These are phyloP conservation scores for Cajanus cajan DNA, from an alignment of 306 rosid species.

Conservation along the genomic window DNA sequence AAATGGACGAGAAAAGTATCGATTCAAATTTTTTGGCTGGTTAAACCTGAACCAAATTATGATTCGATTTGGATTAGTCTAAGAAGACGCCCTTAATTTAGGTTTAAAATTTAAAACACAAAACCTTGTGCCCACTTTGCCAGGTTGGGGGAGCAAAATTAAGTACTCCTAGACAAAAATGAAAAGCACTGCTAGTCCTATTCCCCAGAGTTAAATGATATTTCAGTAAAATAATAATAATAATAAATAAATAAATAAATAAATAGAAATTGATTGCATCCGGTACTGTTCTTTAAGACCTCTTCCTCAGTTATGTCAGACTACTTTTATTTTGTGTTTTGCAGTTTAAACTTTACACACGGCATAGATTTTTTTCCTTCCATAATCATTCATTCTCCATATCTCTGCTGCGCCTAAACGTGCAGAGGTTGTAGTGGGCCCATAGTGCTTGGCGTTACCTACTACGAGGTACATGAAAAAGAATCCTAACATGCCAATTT, in stretches of 20 bases:
- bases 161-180: conserved; percentile 10
- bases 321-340: conserved; percentile 11
- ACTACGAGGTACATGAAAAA: conserved; percentile 32
- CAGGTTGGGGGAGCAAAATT: background rate
- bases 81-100: background rate
- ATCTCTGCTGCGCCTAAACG: conserved; percentile 22
- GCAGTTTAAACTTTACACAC: conserved; percentile 35
- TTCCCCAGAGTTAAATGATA: conserved; percentile 7
- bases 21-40: background rate
- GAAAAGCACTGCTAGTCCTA: background rate
- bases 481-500: conserved; percentile 38
- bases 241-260: too few relatives aligned
- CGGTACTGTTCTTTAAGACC: conserved; percentile 16
- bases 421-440: conserved; percentile 33
- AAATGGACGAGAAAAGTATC: too few relatives aligned
- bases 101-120: background rate
- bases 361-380: conserved; percentile 30
- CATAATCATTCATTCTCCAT: conserved; percentile 25
- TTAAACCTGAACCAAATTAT: background rate
- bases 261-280: background rate
- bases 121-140: background rate
- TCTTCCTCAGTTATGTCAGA: conserved; percentile 35
- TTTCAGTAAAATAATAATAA: background rate
- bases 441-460: conserved; percentile 34
- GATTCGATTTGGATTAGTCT: background rate